These are phyloP conservation scores for Solanum pennellii DNA, from an alignment of 257 asterid species.

Conservation along the genomic window DNA sequence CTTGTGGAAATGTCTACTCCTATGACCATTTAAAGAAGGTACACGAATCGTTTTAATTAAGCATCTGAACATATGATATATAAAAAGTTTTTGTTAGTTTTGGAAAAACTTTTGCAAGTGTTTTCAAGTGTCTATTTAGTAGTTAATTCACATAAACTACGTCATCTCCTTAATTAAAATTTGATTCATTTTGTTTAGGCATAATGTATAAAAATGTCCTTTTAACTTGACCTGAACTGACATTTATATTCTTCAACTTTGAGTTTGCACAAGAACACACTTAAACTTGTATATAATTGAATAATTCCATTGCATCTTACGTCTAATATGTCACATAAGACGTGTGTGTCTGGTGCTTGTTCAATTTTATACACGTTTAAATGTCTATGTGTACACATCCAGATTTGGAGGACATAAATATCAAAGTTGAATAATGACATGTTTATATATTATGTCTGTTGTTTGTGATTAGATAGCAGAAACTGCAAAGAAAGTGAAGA, in stretches of 20 bases:
- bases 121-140: background rate
- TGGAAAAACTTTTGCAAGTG: background rate
- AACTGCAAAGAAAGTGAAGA: slow-evolving; percentile 52
- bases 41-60: no score
- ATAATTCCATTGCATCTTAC: background rate
- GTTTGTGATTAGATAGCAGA: slow-evolving; percentile 45
- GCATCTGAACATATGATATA: background rate
- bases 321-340: background rate
- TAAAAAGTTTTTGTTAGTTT: no score
- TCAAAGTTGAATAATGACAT: background rate
- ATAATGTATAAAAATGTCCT: no score
- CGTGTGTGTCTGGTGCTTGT: background rate
- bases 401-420: background rate
- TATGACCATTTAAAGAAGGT: slow-evolving; percentile 59
- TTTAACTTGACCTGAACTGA: no score
- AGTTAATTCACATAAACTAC: background rate
- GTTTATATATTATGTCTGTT: background rate
- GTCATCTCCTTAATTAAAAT: background rate
- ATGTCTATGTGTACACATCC: background rate
- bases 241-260: background rate
- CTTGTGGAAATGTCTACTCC: slow-evolving; percentile 74
- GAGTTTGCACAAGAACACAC: no score
- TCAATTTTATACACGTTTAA: background rate
- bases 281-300: no score
- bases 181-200: background rate